Conservation (phyloP, 352 stramenopile species). For the Globisporangium viniferum region DNA sequence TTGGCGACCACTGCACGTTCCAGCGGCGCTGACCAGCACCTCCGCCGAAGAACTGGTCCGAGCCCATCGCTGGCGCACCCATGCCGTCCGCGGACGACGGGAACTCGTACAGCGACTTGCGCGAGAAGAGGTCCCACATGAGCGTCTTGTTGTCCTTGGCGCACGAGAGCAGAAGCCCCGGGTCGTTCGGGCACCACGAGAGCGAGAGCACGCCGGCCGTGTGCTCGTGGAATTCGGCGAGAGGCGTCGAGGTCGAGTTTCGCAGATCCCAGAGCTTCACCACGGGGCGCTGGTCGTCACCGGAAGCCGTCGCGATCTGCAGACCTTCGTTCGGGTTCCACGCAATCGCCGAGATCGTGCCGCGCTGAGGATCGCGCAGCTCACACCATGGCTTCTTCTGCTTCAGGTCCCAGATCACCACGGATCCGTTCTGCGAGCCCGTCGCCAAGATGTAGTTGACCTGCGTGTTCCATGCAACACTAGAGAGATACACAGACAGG, state of each 20-base stretch:
- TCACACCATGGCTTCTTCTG: conserved; percentile 98
- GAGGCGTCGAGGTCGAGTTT: conserved; percentile 95
- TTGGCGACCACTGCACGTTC: conserved; percentile 95
- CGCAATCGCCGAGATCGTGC: conserved; percentile 89
- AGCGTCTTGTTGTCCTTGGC: conserved; percentile 98
- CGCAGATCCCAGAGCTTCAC: conserved; percentile 98
- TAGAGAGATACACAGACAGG: conserved; percentile 14
- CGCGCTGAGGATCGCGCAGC: conserved; percentile 87
- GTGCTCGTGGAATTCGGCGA: conserved; percentile 96
- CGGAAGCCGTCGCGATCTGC: conserved; percentile 95
- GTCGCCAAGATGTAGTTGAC: conserved; percentile 98
- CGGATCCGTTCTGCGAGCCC: conserved; percentile 91
- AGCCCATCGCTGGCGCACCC: conserved; percentile 63
- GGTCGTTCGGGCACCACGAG: conserved; percentile 97
- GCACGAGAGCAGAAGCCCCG: conserved; percentile 90
- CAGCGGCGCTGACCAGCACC: conserved; percentile 86
- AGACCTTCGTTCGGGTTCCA: conserved; percentile 98
- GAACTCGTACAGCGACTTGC: conserved; percentile 94
- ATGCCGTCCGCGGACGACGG: conserved; percentile 62
- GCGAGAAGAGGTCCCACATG: conserved; percentile 96
- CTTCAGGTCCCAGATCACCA: conserved; percentile 97
- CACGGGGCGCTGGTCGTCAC: conserved; percentile 93
- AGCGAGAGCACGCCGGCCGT: conserved; percentile 94
- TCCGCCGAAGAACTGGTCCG: conserved; percentile 76
- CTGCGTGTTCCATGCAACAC: conserved; percentile 97